Base-by-base conservation (phyloP, 1,284 basidiomycete genomes). In the Cryptococcus floricola region DNA sequence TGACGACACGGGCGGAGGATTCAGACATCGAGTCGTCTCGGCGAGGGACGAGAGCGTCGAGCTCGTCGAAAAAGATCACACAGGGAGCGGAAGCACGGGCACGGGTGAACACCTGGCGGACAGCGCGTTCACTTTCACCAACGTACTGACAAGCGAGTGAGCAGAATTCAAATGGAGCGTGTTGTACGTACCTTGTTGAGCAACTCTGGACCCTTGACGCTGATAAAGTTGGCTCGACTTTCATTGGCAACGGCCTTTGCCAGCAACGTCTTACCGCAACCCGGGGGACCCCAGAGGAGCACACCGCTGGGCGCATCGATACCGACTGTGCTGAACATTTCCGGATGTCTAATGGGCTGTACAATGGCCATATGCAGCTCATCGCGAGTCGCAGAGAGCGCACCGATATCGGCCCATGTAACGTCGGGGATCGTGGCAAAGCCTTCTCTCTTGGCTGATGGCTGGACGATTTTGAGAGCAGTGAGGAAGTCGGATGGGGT, bases 1-100 rank as follows among this genome's bases (percentile, higher is more conserved):
- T 98, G 62, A 98, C 95, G 5, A 98, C 91, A n/a, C 95, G 85
- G 0, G 93, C 88, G 4, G 92, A 95, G 1, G 92, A 91, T 77
- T 98, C 95, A 9, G 92, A 97, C 74, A 96, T 81, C 60, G 83
- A 87, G 64, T 98, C 95, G 68, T 98, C 96, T 48, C 95, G 83
- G 5, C 92, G 80, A 0, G 95, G 95, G 0, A 98, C 96, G 14
- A 98, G 82, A 0, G 96, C 96, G 65, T 98, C 96, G 5, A 98
- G 82, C 76, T 98, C 95, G 72, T 98, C 96, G 78, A 99, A 99
- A 86, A 98, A 99, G 90, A 99, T 98, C 60, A 99, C 95, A 76
- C 95, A 78, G 44, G 96, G 96, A 8, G 95, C 91, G 0, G 95
- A 95, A 12, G 96, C 94, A 66, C 96, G 88, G 41, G 96, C 96